Conservation (phyloP, 2,329 filamentous ascomycete genomes). For the Monilinia laxa region DNA sequence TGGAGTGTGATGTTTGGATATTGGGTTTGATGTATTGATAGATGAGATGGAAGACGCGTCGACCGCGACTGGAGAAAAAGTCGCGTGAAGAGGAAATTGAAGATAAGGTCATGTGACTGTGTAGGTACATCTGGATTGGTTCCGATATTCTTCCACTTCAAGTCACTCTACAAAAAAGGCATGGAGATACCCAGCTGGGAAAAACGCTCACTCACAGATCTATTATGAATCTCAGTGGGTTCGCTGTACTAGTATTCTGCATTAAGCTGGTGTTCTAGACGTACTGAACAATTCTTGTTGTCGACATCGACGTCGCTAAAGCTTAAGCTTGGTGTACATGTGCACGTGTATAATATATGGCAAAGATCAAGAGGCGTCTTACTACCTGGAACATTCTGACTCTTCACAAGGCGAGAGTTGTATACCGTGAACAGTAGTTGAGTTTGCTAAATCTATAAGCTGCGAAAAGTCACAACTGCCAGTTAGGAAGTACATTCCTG, state of each 20-base stretch:
- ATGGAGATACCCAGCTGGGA: too few relatives aligned
- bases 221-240: neutral
- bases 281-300: neutral
- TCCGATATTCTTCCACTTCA: neutral
- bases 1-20: neutral
- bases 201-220: neutral
- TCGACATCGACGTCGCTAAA: neutral
- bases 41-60: constrained; percentile 17
- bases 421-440: neutral
- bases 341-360: too few relatives aligned
- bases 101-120: neutral
- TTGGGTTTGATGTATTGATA: neutral
- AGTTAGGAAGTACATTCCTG: too few relatives aligned
- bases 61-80: constrained; percentile 16
- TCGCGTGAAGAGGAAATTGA: constrained; percentile 17
- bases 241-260: neutral
- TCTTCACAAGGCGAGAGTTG: neutral
- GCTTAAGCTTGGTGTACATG: too few relatives aligned
- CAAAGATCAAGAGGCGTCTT: neutral
- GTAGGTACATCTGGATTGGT: neutral
- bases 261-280: neutral
- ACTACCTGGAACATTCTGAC: neutral
- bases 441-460: neutral
- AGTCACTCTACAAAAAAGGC: neutral
- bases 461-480: too few relatives aligned